phyloP scores from a whole-genome alignment of 75 land plant species.

The Pseudotsuga menziesii region DNA sequence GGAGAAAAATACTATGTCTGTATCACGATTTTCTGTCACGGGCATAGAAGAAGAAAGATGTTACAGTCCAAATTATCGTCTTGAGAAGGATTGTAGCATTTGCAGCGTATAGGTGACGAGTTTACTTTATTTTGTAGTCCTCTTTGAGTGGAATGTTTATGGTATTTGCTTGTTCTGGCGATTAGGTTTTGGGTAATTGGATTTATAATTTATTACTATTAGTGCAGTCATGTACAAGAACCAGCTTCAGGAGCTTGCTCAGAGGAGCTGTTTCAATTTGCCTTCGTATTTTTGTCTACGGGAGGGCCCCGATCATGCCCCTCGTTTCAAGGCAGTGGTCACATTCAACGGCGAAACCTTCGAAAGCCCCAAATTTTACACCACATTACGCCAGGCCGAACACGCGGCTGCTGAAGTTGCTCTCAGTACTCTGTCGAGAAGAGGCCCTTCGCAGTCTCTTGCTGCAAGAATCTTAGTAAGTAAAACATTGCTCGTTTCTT shows the following conservation, averaged over 20 bases:
- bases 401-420: conserved; percentile 89
- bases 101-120: no score
- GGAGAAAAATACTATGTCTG: no score
- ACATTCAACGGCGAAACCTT: conserved; percentile 80
- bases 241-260: conserved; percentile 86
- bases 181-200: no score
- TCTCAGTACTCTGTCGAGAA: conserved; percentile 52
- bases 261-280: conserved; percentile 83
- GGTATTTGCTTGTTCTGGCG: no score
- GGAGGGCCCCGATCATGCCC: conserved; percentile 89
- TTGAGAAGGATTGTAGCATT: no score
- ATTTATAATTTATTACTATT: no score
- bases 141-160: no score
- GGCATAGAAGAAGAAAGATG: no score
- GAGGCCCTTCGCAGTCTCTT: conserved; percentile 55
- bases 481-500: background rate
- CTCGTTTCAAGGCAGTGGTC: conserved; percentile 77
- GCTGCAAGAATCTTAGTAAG: conserved; percentile 37
- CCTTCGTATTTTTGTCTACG: conserved; percentile 77
- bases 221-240: conserved; percentile 66
- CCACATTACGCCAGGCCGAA: conserved; percentile 78
- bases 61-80: no score
- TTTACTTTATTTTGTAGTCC: no score
- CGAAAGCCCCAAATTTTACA: conserved; percentile 68
- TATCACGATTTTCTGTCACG: no score